Conservation (phyloP, 1,284 basidiomycete species). For the Stygiomarasmius scandens region DNA sequence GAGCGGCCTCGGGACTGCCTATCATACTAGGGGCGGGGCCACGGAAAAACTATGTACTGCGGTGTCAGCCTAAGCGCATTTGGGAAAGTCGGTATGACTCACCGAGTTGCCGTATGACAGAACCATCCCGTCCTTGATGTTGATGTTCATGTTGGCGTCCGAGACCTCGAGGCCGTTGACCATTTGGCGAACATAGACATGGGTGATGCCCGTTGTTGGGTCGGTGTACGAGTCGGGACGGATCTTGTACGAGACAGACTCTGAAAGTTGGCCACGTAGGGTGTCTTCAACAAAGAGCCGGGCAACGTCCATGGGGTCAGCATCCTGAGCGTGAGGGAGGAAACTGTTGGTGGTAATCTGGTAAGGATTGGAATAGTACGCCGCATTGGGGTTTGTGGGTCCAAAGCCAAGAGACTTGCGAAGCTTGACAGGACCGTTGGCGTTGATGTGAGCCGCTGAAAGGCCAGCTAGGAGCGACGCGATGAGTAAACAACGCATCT, state of each 20-base stretch:
- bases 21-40: slow-evolving; percentile 48
- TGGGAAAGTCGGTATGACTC: slow-evolving; percentile 28
- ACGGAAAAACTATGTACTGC: slow-evolving; percentile 60
- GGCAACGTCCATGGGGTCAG: slow-evolving; percentile 63
- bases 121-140: slow-evolving; percentile 80
- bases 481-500: slow-evolving; percentile 21
- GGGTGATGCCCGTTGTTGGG: slow-evolving; percentile 77
- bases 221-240: slow-evolving; percentile 88
- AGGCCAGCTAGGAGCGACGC: slow-evolving; percentile 17
- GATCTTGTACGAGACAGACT: slow-evolving; percentile 55
- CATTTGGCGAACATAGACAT: slow-evolving; percentile 82
- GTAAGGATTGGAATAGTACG: slow-evolving; percentile 59
- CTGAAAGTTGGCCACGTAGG: slow-evolving; percentile 38
- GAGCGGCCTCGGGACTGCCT: slow-evolving; percentile 35
- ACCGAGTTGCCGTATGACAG: slow-evolving; percentile 85
- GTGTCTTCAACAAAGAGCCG: slow-evolving; percentile 58
- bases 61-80: slow-evolving; percentile 13
- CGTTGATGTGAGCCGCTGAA: slow-evolving; percentile 10
- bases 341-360: slow-evolving; percentile 46
- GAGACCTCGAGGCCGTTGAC: slow-evolving; percentile 84
- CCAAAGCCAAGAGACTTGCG: slow-evolving; percentile 85
- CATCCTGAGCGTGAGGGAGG: slow-evolving; percentile 34
- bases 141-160: slow-evolving; percentile 89
- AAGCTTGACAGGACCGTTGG: slow-evolving; percentile 13
- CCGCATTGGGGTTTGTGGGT: slow-evolving; percentile 71